These are phyloP conservation scores for Mollisiaceae sp. DNA, from an alignment of 2,329 filamentous ascomycete species.

Conservation along the genomic window DNA sequence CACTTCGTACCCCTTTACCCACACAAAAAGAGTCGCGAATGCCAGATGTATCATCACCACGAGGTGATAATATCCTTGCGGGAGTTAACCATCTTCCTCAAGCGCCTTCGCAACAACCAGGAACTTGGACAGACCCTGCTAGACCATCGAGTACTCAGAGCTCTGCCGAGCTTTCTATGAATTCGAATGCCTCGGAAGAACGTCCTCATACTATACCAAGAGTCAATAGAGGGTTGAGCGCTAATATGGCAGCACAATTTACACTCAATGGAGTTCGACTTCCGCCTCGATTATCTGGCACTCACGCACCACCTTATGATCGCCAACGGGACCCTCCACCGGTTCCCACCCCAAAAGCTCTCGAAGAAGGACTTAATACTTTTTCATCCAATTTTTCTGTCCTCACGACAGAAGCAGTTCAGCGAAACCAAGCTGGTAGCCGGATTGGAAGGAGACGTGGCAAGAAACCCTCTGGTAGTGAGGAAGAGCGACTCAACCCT, in stretches of 20 bases:
- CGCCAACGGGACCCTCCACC: not conserved
- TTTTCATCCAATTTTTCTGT: slow-evolving; percentile 22
- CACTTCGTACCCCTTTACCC: not conserved
- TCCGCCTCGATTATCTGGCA: not conserved
- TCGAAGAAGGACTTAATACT: slow-evolving; percentile 9
- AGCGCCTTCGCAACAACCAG: not conserved
- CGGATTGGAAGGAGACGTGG: slow-evolving; percentile 5
- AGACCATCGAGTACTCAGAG: not conserved
- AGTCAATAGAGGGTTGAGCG: no score
- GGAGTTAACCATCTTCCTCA: not conserved
- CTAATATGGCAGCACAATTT: not conserved
- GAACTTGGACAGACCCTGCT: not conserved
- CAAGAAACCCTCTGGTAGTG: not conserved
- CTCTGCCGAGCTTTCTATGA: not conserved
- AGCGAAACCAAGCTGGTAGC: slow-evolving; percentile 5
- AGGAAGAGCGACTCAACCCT: not conserved
- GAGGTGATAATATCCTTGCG: not conserved
- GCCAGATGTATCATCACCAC: not conserved
- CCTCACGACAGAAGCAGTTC: slow-evolving; percentile 13
- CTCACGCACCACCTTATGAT: not conserved
- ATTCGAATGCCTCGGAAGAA: not conserved
- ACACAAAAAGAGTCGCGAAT: not conserved
- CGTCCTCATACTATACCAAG: not conserved
- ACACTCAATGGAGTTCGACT: not conserved
- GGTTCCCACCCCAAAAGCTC: not conserved